phyloP scores from a whole-genome alignment of 2,329 filamentous ascomycete species.

The Microascus cirrosus region DNA sequence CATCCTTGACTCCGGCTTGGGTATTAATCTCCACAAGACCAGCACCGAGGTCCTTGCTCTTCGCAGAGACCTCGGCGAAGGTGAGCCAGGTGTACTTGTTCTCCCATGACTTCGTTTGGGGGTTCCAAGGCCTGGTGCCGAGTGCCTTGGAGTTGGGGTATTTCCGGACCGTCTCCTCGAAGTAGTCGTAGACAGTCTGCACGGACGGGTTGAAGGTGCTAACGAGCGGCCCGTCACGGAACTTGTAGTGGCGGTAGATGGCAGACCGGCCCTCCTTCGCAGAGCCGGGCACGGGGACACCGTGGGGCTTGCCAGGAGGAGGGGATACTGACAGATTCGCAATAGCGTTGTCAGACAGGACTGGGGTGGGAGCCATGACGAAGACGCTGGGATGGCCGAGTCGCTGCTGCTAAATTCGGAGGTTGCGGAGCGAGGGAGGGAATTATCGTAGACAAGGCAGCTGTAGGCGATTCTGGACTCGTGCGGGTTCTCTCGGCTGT shows the following conservation, averaged over 20 bases:
- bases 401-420: background rate
- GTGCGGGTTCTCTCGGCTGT: background rate
- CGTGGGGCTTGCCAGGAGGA: slow-evolving; percentile 66
- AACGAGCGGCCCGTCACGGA: slow-evolving; percentile 59
- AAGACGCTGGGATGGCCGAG: background rate
- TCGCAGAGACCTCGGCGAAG: slow-evolving; percentile 66
- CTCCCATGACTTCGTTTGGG: slow-evolving; percentile 58
- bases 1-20: slow-evolving; percentile 50
- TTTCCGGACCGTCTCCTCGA: slow-evolving; percentile 56
- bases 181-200: slow-evolving; percentile 68
- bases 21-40: slow-evolving; percentile 77
- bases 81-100: slow-evolving; percentile 74
- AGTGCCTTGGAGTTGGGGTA: slow-evolving; percentile 61
- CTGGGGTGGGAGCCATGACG: slow-evolving; percentile 20
- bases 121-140: slow-evolving; percentile 71
- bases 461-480: background rate
- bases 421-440: background rate
- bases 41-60: slow-evolving; percentile 74
- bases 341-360: slow-evolving; percentile 17
- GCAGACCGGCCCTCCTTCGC: slow-evolving; percentile 60
- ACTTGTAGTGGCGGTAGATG: slow-evolving; percentile 76
- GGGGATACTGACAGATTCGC: slow-evolving; percentile 46
- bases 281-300: slow-evolving; percentile 64
- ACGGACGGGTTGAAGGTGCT: slow-evolving; percentile 60
- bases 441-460: background rate